Base-by-base conservation (phyloP, 805 yeast species). In the Ascoidea tarda region DNA sequence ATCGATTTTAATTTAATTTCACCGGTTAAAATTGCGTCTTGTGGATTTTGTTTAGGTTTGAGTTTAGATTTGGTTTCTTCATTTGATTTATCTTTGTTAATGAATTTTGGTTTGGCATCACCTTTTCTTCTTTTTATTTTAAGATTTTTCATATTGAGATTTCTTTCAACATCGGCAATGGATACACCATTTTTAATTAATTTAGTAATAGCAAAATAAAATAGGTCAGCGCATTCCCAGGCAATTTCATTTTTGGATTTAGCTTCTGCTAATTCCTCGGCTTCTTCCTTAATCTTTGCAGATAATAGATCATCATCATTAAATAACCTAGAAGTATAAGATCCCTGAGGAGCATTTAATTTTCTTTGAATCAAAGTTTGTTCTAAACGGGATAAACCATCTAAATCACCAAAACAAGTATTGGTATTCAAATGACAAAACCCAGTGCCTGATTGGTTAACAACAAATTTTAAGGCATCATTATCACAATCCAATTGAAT, bases 141-240 rank as follows among this genome's bases (percentile, higher is more conserved):
- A 62, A 82, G 69, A 49, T 87, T 77, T 73, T 93, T 93, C 64
- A 82, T 67, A 63, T 87, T 90, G 63, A 93, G 74, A 67, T 91
- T 88, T 59, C 74, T 76, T 69, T 90, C 96, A 48, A 93, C 81
- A 60, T 90, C 97, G 6, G 76, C 71, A 61, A 89, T 70, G 32
- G 84, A 69, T 38, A 93, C 96, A 38, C 91, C 96, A 60, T 80
- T 73, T 66, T 86, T 78, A 28, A 84, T 75, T 50, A 87, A 77
- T 67, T 86, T 87, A 53, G 87, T 72, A 65, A 83, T 62, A 12
- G 91, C 84, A 61, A 87, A 87, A 63, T 83, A 79, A 57, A 87
- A 74, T 65, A 93, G 74, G 66, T 93, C 99, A 6, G 99, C 99
- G 51, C 95, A 91, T 70, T 93, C 99, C 96, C 96, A 93, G 0